Percentiles rank a stretch among this genome's conserved stretches.
phyloP scores from a whole-genome alignment of 2,329 filamentous ascomycete genomes.

The Tolypocladium cylindrosporum region DNA sequence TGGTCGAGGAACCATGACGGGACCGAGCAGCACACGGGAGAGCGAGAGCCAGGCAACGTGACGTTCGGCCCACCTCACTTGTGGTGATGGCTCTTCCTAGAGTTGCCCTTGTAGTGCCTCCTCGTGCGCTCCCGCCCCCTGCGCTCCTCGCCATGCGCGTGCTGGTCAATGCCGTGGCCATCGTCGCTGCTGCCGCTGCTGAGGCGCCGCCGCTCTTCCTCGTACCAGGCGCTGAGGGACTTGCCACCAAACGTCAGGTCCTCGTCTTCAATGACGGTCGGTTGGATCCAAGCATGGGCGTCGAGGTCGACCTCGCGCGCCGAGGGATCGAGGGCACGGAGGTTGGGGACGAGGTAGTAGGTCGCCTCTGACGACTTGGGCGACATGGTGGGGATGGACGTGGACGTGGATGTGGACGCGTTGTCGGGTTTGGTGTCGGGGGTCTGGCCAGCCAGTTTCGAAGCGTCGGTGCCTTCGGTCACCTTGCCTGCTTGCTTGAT shows the following conservation, averaged over 20 bases:
- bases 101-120: slow-evolving; percentile 11
- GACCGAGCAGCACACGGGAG: no score
- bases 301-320: slow-evolving; percentile 22
- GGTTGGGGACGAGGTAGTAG: slow-evolving; percentile 22
- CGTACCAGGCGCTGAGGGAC: slow-evolving; percentile 48
- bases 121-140: slow-evolving; percentile 11
- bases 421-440: background rate
- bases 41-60: background rate
- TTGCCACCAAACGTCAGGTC: slow-evolving; percentile 53
- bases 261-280: slow-evolving; percentile 50
- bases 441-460: background rate
- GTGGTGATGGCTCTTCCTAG: slow-evolving; percentile 11
- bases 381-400: slow-evolving; percentile 3
- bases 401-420: background rate
- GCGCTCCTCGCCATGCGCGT: slow-evolving; percentile 14
- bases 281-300: slow-evolving; percentile 36
- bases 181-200: slow-evolving; percentile 26
- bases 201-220: slow-evolving; percentile 32
- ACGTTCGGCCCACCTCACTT: slow-evolving; percentile 11
- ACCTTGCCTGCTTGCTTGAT: background rate
- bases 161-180: slow-evolving; percentile 17
- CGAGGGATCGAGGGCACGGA: slow-evolving; percentile 20
- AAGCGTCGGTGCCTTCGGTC: background rate
- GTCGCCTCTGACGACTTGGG: slow-evolving; percentile 10
- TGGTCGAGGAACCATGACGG: background rate